Base-by-base conservation (phyloP, 2,329 filamentous ascomycete genomes). In the Fusarium udum region DNA sequence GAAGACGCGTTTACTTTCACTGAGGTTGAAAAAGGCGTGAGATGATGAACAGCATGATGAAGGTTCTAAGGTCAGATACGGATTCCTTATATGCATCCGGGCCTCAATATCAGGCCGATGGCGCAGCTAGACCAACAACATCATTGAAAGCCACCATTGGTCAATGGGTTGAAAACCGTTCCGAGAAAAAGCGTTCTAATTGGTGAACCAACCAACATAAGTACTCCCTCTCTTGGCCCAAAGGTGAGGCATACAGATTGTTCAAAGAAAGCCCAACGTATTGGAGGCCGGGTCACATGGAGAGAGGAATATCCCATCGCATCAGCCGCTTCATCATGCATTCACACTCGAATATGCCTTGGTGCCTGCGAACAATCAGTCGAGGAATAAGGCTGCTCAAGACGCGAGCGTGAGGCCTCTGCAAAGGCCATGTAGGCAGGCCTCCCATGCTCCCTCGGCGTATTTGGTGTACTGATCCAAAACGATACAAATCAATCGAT, bases 211-310 rank as follows among this genome's bases (percentile, higher is more conserved):
- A n/a, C 45, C 11, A 31, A 9, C 28, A 5, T 16, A 48, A 31
- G 14, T n/a, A 16, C 13, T 31, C 20, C 26, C 28, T 12, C n/a
- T 24, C 40, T 6, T 31, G 20, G 4, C 9, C 0, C 2, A 3
- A 46, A 14, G 26, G 13, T 20, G 9, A 46, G 28, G 46, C 26
- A 49, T n/a, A 49, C 46, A 32, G 16, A n/a, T 12, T n/a, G 20
- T 32, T 49, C 28, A 22, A 18, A 49, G 46, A 32, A 48, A n/a
- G 28, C 46, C 46, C 10, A 46, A 20, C 43, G 2, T 1, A 15
- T 11, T 7, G 13, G 28, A 3, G 18, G 6, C 1, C 9, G 4
- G 3, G 8, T 3, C 10, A 8, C 20, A 22, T 16, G 14, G 26
- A 20, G 14, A 49, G 28, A 16, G 46, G 22, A 16, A 9, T 3